Evolutionary conservation across 2,329 filamentous ascomycete genomes (phyloP), one percentile per base, ranked within the genome.

Genomic region (Trichophyton benhamiae): DNA sequence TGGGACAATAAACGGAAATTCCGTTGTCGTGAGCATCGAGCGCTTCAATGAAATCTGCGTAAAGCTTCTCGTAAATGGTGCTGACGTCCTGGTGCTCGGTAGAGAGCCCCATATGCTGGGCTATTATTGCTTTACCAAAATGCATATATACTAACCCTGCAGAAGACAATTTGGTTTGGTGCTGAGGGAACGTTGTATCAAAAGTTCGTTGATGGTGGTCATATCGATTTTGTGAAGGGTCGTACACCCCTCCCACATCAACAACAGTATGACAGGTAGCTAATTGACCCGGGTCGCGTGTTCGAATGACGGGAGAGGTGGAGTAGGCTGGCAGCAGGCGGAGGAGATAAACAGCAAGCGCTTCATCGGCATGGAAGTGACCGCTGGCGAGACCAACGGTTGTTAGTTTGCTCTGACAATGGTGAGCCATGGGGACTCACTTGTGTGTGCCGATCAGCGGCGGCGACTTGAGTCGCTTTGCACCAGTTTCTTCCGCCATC

Each of bases 331-430:
- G 92, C 17, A 97, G 87, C 62, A 88, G 83, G 66, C 91, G 90
- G 68, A 99, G 88, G 81, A 99, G 90, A 80, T 95, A 91, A 66
- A 99, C 91, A 62, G 94, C 94, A 49, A 99, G 85, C 64, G 94
- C 92, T 79, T 99, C 94, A 76, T 99, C 94, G 74, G 94, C 94
- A 79, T 99, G 94, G 82, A 99, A 99, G 80, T 96, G 91, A 68
- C 94, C 94, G 78, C 81, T 83, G 64, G 33, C 8, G 33, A 30
- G 17, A 49, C 17, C 17, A 11, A 9, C 17, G 1, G 27, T 11
- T 20, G 13, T 15, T 46, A 49, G 15, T 53, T 38, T 38, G 33
- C 11, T 38, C 9, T 11, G 8, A 38, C 33, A 38, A 38, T 9
- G 33, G 33, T 38, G 13, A 38, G 8, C 33, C 6, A 53, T 8